Evolutionary conservation across 345 rosid genomes (phyloP).

Genomic region (Lepidium sativum): DNA sequence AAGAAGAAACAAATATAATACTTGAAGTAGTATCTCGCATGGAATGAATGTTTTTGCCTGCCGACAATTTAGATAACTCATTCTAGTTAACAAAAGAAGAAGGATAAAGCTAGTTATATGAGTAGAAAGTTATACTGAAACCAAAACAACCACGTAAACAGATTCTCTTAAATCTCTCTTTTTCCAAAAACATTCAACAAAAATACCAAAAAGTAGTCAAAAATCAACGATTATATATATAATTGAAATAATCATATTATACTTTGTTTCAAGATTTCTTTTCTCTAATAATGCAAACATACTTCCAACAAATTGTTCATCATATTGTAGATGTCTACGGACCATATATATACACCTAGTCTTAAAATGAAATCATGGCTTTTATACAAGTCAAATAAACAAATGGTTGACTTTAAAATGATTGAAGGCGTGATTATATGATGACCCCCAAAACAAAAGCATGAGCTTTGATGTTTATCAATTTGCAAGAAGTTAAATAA

Average conservation of each 20-base stretch:
- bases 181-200: background rate
- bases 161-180: slow-evolving; percentile 11
- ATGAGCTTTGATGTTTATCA: no score
- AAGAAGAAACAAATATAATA: no score
- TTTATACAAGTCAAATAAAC: no score
- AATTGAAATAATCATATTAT: background rate
- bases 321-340: background rate
- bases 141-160: slow-evolving; percentile 9
- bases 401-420: no score
- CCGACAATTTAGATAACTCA: slow-evolving; percentile 22
- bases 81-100: background rate
- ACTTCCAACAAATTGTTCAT: slow-evolving; percentile 4
- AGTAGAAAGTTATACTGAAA: slow-evolving; percentile 4
- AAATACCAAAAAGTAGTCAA: slow-evolving; percentile 26
- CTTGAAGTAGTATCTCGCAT: no score
- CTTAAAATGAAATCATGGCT: no score
- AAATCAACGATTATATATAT: slow-evolving; percentile 23
- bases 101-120: background rate
- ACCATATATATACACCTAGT: background rate
- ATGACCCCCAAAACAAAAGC: no score
- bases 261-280: background rate
- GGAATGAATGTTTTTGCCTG: slow-evolving; percentile 11
- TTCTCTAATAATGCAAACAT: background rate
- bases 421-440: no score
- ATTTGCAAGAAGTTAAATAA: no score